Evolutionary conservation across 2,329 filamentous ascomycete genomes (phyloP).

Genomic region (Sporothrix pseudoabietina): DNA sequence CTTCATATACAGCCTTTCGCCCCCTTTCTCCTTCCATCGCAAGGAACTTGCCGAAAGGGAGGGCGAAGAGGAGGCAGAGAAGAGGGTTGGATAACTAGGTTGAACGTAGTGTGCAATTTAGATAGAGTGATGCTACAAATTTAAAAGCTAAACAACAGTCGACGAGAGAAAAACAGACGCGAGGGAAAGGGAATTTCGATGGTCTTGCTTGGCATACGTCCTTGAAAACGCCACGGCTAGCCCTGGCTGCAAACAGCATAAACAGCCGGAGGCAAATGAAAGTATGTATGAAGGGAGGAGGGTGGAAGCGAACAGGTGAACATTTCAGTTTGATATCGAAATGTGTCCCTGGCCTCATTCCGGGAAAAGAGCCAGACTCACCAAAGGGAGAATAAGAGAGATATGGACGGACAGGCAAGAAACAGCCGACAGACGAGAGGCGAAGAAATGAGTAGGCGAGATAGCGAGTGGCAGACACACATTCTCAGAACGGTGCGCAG

Average conservation of each 20-base stretch:
- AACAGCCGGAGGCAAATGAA: conserved; percentile 8
- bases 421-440: background rate
- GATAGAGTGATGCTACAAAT: background rate
- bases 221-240: background rate
- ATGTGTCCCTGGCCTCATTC: background rate
- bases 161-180: background rate
- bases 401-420: too few relatives aligned
- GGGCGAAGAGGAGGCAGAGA: background rate
- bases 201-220: background rate
- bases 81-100: background rate
- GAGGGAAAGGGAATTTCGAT: background rate
- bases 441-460: background rate
- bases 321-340: background rate
- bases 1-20: background rate
- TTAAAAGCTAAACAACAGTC: background rate
- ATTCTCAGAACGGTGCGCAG: background rate
- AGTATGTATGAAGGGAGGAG: background rate
- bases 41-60: conserved; percentile 16
- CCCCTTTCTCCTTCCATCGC: background rate
- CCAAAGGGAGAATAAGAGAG: background rate
- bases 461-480: background rate
- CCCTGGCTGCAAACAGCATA: conserved; percentile 17
- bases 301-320: background rate
- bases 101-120: conserved; percentile 2
- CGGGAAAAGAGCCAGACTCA: background rate